Percentiles rank a stretch among this genome's conserved stretches.
These are phyloP conservation scores for Rhizophagus sp. DNA, from an alignment of 192 early-diverging fungal species.

Conservation along the genomic window DNA sequence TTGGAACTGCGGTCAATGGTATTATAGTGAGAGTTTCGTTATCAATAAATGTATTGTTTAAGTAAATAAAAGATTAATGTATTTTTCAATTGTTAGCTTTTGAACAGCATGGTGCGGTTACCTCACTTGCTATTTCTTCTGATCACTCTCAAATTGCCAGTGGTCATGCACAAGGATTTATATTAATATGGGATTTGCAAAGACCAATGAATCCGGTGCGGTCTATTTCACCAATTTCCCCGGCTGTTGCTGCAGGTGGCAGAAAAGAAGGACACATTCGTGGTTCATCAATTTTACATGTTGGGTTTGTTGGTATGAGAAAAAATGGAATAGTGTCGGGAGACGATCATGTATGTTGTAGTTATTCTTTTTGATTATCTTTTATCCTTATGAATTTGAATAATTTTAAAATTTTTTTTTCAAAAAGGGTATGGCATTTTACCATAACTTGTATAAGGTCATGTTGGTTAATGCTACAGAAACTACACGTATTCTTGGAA, in stretches of 20 bases:
- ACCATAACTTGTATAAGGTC: constrained; percentile 58
- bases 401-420: neutral
- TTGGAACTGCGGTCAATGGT: constrained; percentile 39
- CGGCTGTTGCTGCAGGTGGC: constrained; percentile 45
- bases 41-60: neutral
- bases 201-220: constrained; percentile 46
- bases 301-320: constrained; percentile 59
- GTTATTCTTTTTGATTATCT: neutral
- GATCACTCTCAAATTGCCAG: constrained; percentile 57
- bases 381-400: neutral
- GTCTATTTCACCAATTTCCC: constrained; percentile 53
- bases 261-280: constrained; percentile 59
- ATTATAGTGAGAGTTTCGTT: constrained; percentile 13
- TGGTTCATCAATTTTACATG: constrained; percentile 55
- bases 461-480: constrained; percentile 62
- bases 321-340: constrained; percentile 56
- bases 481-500: constrained; percentile 56
- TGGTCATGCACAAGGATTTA: constrained; percentile 55
- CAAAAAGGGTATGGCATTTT: constrained; percentile 58
- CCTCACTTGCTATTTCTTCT: constrained; percentile 56
- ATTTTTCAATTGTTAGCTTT: constrained; percentile 38
- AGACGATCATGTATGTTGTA: constrained; percentile 48
- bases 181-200: constrained; percentile 59
- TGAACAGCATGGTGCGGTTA: constrained; percentile 54
- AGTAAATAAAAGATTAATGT: neutral